Base-by-base conservation (phyloP, 1,139 yeast genomes). In the Blastobotrys indianensis region DNA sequence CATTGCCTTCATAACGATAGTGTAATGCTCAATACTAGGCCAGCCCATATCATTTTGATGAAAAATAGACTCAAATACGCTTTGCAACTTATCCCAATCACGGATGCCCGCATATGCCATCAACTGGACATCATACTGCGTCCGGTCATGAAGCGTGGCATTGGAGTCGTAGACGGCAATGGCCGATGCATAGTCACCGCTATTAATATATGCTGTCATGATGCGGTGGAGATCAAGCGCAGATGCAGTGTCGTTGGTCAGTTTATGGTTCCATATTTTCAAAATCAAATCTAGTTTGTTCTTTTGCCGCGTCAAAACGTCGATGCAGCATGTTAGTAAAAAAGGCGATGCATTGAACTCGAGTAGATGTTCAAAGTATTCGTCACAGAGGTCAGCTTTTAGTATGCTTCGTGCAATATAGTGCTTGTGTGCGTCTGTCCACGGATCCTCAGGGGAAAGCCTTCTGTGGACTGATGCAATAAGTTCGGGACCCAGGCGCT, bases 1-100 rank as follows among this genome's bases (percentile, higher is more conserved):
- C 50, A 85, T 67, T 0, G 87, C 80, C 45, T 70, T 66, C 77
- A 87, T 78, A 4, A 83, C 79, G 32, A 79, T 73, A 3, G 77
- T 73, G 59, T 84, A 85, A 58, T 84, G 88, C 4, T 67, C 60
- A 11, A 75, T 65, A 42, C 74, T 73, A 0, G 88, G 85, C 20
- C 76, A 63, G 9, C 23, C 23, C n/a, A n/a, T 7, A 37, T 75
- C 68, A 1, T 80, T 82, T 23, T 72, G 66, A 1, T 81, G 81
- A 51, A 79, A 75, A 61, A 83, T 68, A 2, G 70, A 72, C 51
- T 83, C 85, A 57, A 85, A 82, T 42, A 78, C 75, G n/a, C 66
- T 57, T 58, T 82, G 83, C 50, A 86, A 68, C 4, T 74, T 66
- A 28, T 66, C 65, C 84, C 88, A 84, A 53, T 80, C 77, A 37